Base-by-base conservation (phyloP, 768 basidiomycete genomes). In the Strobilomyces dryophilus region DNA sequence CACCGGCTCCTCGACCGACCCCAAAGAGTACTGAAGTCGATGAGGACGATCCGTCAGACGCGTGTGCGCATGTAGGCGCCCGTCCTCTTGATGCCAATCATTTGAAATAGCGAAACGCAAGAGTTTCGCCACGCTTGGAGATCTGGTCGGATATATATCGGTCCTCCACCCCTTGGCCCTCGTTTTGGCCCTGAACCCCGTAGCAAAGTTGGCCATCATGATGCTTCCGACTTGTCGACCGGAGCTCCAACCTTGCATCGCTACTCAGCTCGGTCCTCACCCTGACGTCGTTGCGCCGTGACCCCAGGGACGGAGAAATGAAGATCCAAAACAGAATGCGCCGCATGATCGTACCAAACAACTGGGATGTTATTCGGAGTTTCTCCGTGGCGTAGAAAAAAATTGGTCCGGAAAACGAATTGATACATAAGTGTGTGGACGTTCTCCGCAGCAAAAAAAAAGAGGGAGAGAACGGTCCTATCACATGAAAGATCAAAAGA, bases 21-120 rank as follows among this genome's bases (percentile, higher is more conserved):
- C 14, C 42, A 31, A 34, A 8, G 20, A 12, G 14, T 20, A 11
- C 20, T 11, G 8, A 46, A 21, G 15, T 0, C 6, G 29, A 29
- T 9, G 29, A 29, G 14, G 5, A 31, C 45, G 45, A 45, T 34
- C 45, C 10, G 11, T 45, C 45, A 32, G 31, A n/a, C 31, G n/a
- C 20, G 29, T 18, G 44, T 9, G 27, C 9, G 24, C 15, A 35
- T 31, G 26, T 24, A 27, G 49, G 43, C 9, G 24, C 29, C 10
- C 37, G 24, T 24, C 24, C 24, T 4, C n/a, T 40, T 11, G 11
- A 44, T 18, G 15, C 18, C 18, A 24, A 15, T 9, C 35, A 62
- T 61, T 61, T 61, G 57, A 61, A 61, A 61, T 61, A 36, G 11
- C 27, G 7, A 43, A 61, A 61, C 35, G n/a, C 49, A 53, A 62